Evolutionary conservation across 805 yeast genomes (phyloP).

Genomic region (Saccharomyces kudriavzevii): DNA sequence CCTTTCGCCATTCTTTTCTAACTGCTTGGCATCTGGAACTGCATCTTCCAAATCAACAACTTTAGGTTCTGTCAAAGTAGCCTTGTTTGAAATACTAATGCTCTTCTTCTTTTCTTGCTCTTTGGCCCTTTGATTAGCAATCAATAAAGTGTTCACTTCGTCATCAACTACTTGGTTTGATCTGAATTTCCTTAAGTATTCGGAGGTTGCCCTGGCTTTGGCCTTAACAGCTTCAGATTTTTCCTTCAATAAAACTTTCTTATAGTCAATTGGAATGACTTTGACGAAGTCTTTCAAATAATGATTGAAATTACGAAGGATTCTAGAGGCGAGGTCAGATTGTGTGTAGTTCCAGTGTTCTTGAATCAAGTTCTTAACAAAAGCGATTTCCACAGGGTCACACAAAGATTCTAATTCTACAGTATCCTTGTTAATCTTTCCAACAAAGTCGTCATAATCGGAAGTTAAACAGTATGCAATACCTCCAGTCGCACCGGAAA

Average conservation of each 20-base stretch:
- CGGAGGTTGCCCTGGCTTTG: slow-evolving; percentile 48
- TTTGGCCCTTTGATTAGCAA: slow-evolving; percentile 14
- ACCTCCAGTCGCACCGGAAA: slow-evolving; percentile 99
- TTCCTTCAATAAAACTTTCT: slow-evolving; percentile 77
- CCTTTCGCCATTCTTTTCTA: slow-evolving; percentile 53
- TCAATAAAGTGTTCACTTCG: slow-evolving; percentile 57
- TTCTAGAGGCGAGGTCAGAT: slow-evolving; percentile 79
- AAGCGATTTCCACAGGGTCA: slow-evolving; percentile 90
- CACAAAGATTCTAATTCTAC: slow-evolving; percentile 70
- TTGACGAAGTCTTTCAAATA: slow-evolving; percentile 83
- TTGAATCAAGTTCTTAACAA: slow-evolving; percentile 84
- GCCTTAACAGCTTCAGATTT: slow-evolving; percentile 59
- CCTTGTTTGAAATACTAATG: slow-evolving; percentile 22
- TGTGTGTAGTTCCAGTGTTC: slow-evolving; percentile 93
- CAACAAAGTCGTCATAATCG: slow-evolving; percentile 76
- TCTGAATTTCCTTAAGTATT: slow-evolving; percentile 59
- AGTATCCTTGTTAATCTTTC: slow-evolving; percentile 70
- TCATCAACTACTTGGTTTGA: slow-evolving; percentile 51
- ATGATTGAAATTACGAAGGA: slow-evolving; percentile 81
- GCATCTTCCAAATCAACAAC: slow-evolving; percentile 87
- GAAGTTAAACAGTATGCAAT: slow-evolving; percentile 92
- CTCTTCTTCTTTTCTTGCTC: slow-evolving; percentile 9
- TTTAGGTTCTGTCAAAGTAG: slow-evolving; percentile 60
- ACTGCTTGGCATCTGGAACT: slow-evolving; percentile 57
- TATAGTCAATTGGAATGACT: slow-evolving; percentile 87